Percentiles rank a stretch among this genome's conserved stretches.
phyloP scores from a whole-genome alignment of 306 rosid species.

The Alnus rubra region DNA sequence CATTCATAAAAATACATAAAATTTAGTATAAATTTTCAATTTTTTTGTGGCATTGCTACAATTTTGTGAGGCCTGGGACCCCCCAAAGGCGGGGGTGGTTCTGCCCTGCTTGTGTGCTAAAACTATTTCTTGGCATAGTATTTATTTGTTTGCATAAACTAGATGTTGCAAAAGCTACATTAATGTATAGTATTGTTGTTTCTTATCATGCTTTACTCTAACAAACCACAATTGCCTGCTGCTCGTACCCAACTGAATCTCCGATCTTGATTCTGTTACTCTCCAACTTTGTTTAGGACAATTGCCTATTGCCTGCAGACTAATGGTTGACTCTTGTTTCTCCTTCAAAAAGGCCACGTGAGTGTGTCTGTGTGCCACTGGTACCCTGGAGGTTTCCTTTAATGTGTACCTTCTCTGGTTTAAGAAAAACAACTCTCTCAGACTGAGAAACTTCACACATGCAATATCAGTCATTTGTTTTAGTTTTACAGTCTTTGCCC shows the following conservation, averaged over 20 bases:
- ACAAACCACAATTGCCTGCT: background rate
- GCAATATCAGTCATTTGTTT: background rate
- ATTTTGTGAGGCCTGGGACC: too few relatives aligned
- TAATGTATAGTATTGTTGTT: background rate
- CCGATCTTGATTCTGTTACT: background rate
- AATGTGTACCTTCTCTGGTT: background rate
- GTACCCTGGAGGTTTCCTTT: background rate
- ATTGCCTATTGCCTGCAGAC: background rate
- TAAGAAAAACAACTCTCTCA: slow-evolving; percentile 1
- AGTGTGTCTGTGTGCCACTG: background rate
- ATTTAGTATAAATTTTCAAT: too few relatives aligned
- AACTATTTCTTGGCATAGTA: background rate
- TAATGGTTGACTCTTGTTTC: slow-evolving; percentile 1
- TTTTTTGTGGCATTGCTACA: too few relatives aligned
- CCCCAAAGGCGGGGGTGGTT: too few relatives aligned
- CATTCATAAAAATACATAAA: too few relatives aligned
- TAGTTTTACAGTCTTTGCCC: background rate
- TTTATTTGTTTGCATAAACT: background rate
- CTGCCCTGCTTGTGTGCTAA: background rate
- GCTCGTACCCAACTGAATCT: background rate
- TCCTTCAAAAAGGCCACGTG: background rate
- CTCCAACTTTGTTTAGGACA: background rate
- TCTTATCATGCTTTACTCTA: background rate
- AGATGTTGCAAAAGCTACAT: background rate
- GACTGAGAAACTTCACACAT: background rate